Base-by-base conservation (phyloP, 371 early-diverging fungal genomes). In the Blastocladiella emersonii region DNA sequence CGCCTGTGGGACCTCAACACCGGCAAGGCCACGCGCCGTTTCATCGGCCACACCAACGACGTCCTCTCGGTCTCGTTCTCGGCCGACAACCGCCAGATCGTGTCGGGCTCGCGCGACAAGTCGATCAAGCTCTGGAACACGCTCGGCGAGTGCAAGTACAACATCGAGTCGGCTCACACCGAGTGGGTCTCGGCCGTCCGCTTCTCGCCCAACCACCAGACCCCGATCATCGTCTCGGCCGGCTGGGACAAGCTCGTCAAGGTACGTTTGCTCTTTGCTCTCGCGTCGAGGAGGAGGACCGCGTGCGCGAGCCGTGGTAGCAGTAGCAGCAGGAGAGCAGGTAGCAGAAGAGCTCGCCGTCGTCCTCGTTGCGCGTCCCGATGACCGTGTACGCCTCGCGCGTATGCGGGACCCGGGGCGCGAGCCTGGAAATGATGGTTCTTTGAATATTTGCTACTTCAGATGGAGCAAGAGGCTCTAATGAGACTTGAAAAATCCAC, bases 201-300 rank as follows among this genome's bases (percentile, higher is more conserved):
- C 74, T 95, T 96, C 93, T 94, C 95, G 65, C 97, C 98, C 78
- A 95, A 95, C 92, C 88, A 93, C 69, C 84, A 82, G 71, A 95
- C 91, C 86, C 93, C 95, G 67, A 85, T 95, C 79, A 89, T 98
- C 74, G 93, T 98, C 65, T 93, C 95, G 62, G 83, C 89, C 78
- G 95, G 97, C 74, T 98, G 98, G 98, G 99, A 98, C 84, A 95
- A 94, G 87, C 81, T 93, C 70, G 95, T 98, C 80, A 98, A 98
- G 93, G 92, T 92, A 80, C 63, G 71, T 53, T 23, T 19, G 30
- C 34, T 32, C 30, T 48, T 35, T 34, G 19, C 30, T 56, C 21
- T 56, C 37, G 19, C 15, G 30, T 56, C n/a, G n/a, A n/a, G n/a
- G n/a, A n/a, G n/a, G n/a, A n/a, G n/a, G n/a, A n/a, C n/a, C 48